Evolutionary conservation across 805 yeast genomes (phyloP).

Genomic region (Saccharomycopsis sp.): DNA sequence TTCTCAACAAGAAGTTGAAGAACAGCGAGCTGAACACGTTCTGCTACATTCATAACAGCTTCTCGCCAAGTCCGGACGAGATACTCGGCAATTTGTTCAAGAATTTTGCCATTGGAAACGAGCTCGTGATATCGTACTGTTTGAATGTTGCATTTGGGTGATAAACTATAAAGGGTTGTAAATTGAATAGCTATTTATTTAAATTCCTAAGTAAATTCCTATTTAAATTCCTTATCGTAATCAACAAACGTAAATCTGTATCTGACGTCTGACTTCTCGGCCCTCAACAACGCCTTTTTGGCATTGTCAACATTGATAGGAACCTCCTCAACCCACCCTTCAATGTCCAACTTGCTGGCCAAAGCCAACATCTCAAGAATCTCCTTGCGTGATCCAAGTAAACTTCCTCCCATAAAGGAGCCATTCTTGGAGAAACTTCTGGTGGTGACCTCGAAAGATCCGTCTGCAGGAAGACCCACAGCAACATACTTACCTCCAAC

Average conservation of each 20-base stretch:
- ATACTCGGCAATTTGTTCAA: slow-evolving; percentile 33
- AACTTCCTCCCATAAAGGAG: slow-evolving; percentile 32
- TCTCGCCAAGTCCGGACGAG: slow-evolving; percentile 41
- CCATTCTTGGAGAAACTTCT: slow-evolving; percentile 36
- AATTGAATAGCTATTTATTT: neutral
- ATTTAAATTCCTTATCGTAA: slow-evolving; percentile 35
- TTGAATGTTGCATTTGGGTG: slow-evolving; percentile 42
- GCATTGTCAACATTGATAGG: slow-evolving; percentile 48
- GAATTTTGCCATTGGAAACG: slow-evolving; percentile 33
- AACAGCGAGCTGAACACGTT: slow-evolving; percentile 27
- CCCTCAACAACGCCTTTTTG: slow-evolving; percentile 47
- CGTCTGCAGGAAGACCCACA: slow-evolving; percentile 60
- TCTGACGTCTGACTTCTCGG: slow-evolving; percentile 49
- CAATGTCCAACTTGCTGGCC: slow-evolving; percentile 51
- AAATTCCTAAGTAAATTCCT: neutral
- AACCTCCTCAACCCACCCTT: slow-evolving; percentile 58
- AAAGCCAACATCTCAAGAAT: slow-evolving; percentile 59
- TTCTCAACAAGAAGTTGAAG: slow-evolving; percentile 36
- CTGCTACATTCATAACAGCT: slow-evolving; percentile 41
- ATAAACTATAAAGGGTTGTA: no score
- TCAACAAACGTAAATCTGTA: slow-evolving; percentile 59
- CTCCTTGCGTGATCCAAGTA: slow-evolving; percentile 55
- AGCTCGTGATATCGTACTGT: slow-evolving; percentile 40
- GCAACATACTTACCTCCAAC: slow-evolving; percentile 53
- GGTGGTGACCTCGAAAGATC: slow-evolving; percentile 23